Base-by-base conservation (phyloP, 148 eudicot species). In the Euryodendron excelsum region DNA sequence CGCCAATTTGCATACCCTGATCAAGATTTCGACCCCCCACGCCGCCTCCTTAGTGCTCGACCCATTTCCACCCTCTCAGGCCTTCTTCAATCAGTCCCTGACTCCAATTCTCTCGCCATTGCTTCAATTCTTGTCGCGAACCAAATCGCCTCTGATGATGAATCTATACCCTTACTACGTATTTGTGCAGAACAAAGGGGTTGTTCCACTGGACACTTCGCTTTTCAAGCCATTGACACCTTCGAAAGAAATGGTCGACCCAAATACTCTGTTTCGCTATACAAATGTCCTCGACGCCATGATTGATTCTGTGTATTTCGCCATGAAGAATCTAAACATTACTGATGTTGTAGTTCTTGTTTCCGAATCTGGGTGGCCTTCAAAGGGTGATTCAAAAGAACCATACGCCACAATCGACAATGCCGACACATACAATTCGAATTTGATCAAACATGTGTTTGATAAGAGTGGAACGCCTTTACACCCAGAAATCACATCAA, bases 281-380 rank as follows among this genome's bases (percentile, higher is more conserved):
- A 93, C 94, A n/a, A 95, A 88, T 67, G 97, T 93, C 20, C 84
- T 87, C 48, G 99, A 95, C 82, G 99, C 99, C 7, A 95, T 95
- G 97, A 79, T 95, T 66, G 99, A 95, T 69, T 91, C 99, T 0
- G 91, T 89, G n/a, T 95, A 95, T 70, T 90, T 83, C 74, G 89
- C 99, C 0, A 86, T 95, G 96, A 91, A 88, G 69, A 91, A 93
- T 80, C 89, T 91, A n/a, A 95, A 95, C 72, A 39, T 89, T 33
- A 89, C 89, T 0, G 98, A 93, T 77, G 91, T 95, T 15, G 72
- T 66, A 0, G 91, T 95, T 76, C 91, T 95, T 15, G 99, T 95
- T 47, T 88, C 91, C 37, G 99, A 93, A 85, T 86, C 97, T 0
- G 99, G 99, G 1, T 95, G 99, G 99, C 99, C 99, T 81, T 95